Evolutionary conservation across 306 rosid species (phyloP), one percentile per base, ranked within the genome.

Genomic region (Trifolium pratense): DNA sequence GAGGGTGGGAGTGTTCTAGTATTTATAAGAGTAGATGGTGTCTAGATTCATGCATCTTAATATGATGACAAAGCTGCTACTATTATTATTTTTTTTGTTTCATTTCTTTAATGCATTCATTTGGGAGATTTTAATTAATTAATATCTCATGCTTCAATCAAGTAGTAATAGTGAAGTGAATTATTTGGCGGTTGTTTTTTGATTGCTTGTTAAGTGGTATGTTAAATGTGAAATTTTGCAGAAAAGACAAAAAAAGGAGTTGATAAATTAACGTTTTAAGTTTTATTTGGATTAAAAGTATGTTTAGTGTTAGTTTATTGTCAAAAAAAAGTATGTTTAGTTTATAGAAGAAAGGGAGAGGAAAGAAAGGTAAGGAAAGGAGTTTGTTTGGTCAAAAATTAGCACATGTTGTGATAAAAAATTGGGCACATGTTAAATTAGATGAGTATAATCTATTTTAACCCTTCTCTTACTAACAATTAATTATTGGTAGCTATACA

Each of bases 21-120:
- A 0, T 70, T 64, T 83, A 83, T 70, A 78, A 46, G 51, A 23
- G 1, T 16, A 5, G 21, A 18, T 2, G 37, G 49, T 36, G 78
- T 0, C 13, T 4, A 0, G 75, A 9, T 78, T 9, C 86, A 82
- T 78, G 81, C 5, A 82, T 29, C 17, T 65, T 14, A 0, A 48
- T 58, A n/a, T 26, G 65, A 9, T 58, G 39, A 43, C 49, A 12
- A 43, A 12, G 36, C 18, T 26, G 39, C 37, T 58, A 25, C 18
- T 8, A 58, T 59, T 59, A 59, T 59, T n/a, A n/a, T n/a, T n/a
- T 31, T 31, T 15, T 29, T 12, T 58, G 23, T 55, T 55, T 26
- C 1, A n/a, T n/a, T 52, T 7, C 3, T 17, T 51, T 1, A 3
- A 9, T 49, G 11, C 55, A 3, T 49, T 49, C 10, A 15, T 49